Percentiles rank a stretch among this genome's conserved stretches.
phyloP scores from a whole-genome alignment of 306 rosid species.

The Pterocarpus santalinus region DNA sequence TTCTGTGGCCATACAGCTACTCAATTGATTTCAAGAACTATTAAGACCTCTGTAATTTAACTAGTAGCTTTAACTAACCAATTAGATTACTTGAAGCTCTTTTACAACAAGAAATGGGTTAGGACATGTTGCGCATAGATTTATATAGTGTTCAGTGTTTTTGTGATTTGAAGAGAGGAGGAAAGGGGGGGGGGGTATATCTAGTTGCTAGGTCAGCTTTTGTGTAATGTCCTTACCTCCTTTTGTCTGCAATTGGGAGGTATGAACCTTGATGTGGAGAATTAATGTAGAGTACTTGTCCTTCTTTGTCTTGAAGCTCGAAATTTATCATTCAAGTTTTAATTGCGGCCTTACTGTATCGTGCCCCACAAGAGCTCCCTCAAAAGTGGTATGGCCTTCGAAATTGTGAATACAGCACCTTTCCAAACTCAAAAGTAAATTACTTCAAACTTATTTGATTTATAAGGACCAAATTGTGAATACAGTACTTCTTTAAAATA shows the following conservation, averaged over 20 bases:
- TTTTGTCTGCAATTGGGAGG: background rate
- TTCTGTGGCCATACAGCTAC: constrained; percentile 22
- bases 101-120: background rate
- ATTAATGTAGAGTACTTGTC: background rate
- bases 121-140: background rate
- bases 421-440: no score
- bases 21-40: constrained; percentile 11
- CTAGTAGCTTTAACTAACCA: background rate
- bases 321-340: background rate
- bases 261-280: background rate
- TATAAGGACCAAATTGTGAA: background rate
- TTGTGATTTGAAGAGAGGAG: background rate
- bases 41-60: background rate
- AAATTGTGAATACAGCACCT: background rate
- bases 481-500: no score
- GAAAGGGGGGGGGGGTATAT: background rate
- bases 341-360: background rate
- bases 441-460: background rate
- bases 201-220: background rate
- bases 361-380: background rate
- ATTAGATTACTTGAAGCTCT: background rate
- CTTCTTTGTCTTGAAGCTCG: background rate
- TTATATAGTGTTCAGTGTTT: background rate
- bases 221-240: background rate
- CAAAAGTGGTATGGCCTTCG: background rate